phyloP scores from a whole-genome alignment of 495 filamentous ascomycete genomes.

The Aspergillus steynii region DNA sequence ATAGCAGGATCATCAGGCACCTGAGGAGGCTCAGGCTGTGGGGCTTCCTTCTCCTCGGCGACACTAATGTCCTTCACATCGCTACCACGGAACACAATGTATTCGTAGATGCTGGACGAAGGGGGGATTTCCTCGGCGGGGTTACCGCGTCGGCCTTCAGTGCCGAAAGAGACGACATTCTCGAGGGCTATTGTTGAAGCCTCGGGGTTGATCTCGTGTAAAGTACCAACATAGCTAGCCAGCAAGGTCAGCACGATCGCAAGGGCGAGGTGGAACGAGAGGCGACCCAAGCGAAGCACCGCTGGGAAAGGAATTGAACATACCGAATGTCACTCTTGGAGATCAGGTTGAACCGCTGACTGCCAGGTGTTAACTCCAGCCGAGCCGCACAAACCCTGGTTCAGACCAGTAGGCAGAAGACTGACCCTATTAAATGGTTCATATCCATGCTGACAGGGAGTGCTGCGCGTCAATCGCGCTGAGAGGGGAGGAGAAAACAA shows the following conservation, averaged over 20 bases:
- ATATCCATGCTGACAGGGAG: conserved; percentile 50
- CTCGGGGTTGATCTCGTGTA: conserved; percentile 98
- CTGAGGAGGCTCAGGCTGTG: conserved; percentile 62
- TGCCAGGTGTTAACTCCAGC: conserved; percentile 49
- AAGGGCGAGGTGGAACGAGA: neutral
- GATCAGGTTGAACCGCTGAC: conserved; percentile 67
- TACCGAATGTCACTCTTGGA: conserved; percentile 97
- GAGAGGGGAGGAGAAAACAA: conserved; percentile 19
- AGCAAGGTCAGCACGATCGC: conserved; percentile 19
- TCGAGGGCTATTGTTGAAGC: conserved; percentile 94
- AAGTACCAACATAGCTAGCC: conserved; percentile 84
- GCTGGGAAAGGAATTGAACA: conserved; percentile 22
- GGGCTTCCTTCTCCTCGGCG: conserved; percentile 78
- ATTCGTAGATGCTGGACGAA: conserved; percentile 88
- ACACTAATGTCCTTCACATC: conserved; percentile 98
- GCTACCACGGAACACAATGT: conserved; percentile 98
- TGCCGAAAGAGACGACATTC: conserved; percentile 89
- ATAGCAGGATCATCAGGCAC: conserved; percentile 97
- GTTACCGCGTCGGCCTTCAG: conserved; percentile 79
- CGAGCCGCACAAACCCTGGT: conserved; percentile 42
- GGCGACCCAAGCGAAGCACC: neutral
- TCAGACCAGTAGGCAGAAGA: conserved; percentile 33
- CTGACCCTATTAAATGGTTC: conserved; percentile 56
- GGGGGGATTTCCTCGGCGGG: conserved; percentile 78
- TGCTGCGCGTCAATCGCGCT: conserved; percentile 37